These are phyloP conservation scores for Cladosporium phlei DNA, from an alignment of 2,329 filamentous ascomycete species.

Conservation along the genomic window DNA sequence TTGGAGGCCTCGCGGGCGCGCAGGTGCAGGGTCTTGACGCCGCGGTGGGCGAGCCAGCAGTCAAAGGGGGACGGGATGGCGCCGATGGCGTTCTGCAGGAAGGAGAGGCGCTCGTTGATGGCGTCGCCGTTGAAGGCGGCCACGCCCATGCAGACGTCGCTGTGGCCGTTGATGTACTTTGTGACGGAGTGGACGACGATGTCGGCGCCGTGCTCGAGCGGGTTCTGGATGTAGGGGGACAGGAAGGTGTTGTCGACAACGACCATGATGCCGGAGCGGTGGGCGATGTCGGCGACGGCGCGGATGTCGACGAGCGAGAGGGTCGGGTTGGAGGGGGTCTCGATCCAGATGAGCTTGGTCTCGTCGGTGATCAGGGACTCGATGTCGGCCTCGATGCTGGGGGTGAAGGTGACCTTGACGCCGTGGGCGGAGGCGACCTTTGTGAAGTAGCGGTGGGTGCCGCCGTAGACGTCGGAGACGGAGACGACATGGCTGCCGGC, in stretches of 20 bases:
- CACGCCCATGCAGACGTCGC: constrained; percentile 94
- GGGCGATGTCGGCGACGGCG: constrained; percentile 75
- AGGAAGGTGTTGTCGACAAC: constrained; percentile 99
- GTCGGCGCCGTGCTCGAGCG: constrained; percentile 89
- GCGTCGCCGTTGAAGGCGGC: constrained; percentile 88
- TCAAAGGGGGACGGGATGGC: constrained; percentile 93
- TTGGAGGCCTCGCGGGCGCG: constrained; percentile 77
- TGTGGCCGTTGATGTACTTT: constrained; percentile 98
- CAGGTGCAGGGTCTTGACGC: constrained; percentile 92
- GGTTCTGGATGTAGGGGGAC: constrained; percentile 94
- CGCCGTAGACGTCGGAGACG: constrained; percentile 95
- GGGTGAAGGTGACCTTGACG: constrained; percentile 90
- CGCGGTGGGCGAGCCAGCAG: constrained; percentile 95
- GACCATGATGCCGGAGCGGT: constrained; percentile 82
- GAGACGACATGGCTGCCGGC: constrained; percentile 90
- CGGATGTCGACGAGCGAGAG: constrained; percentile 88
- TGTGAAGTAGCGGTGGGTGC: constrained; percentile 97
- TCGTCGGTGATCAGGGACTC: constrained; percentile 76
- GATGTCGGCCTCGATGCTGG: constrained; percentile 85
- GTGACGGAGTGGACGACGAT: constrained; percentile 96
- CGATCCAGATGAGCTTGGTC: constrained; percentile 96
- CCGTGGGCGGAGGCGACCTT: constrained; percentile 93
- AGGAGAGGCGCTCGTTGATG: constrained; percentile 71
- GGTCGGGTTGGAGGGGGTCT: constrained; percentile 91
- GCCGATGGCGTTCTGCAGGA: constrained; percentile 96